These are phyloP conservation scores for Dendrocalamus sinicus DNA, from an alignment of 176 grass and related monocot genomes.

Conservation along the genomic window DNA sequence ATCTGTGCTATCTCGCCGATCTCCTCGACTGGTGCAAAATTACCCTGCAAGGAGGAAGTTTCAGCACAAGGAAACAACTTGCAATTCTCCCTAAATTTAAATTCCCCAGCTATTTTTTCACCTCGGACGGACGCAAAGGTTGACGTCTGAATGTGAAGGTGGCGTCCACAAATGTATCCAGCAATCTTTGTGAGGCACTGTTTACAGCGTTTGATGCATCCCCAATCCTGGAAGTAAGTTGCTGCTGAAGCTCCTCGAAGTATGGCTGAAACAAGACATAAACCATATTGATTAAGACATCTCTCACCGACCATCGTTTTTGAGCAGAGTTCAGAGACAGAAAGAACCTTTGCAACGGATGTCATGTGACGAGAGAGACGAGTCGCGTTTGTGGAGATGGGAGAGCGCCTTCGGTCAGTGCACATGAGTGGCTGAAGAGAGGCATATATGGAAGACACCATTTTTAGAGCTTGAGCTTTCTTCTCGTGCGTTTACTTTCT, in stretches of 20 bases:
- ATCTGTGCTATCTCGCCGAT: constrained; percentile 20
- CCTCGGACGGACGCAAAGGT: constrained; percentile 3
- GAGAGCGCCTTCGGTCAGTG: too few relatives aligned
- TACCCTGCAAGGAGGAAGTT: not conserved
- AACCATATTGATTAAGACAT: too few relatives aligned
- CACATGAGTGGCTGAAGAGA: too few relatives aligned
- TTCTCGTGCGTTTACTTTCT: too few relatives aligned
- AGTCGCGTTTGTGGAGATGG: too few relatives aligned
- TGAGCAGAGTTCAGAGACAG: too few relatives aligned
- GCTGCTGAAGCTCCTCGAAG: not conserved
- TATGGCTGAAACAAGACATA: too few relatives aligned
- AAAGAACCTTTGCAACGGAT: too few relatives aligned
- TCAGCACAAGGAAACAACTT: not conserved
- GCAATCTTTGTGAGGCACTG: not conserved
- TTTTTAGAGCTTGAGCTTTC: too few relatives aligned
- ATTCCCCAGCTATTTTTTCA: not conserved
- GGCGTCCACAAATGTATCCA: not conserved
- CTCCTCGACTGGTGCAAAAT: constrained; percentile 48
- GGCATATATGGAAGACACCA: too few relatives aligned
- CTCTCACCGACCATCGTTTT: too few relatives aligned
- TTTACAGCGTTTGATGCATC: not conserved
- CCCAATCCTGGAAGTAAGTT: not conserved
- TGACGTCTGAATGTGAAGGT: constrained; percentile 21
- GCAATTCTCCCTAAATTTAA: not conserved
- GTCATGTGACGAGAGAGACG: too few relatives aligned